These are phyloP conservation scores for Pseudomonodictys pantanalensis DNA, from an alignment of 495 filamentous ascomycete genomes.

Conservation along the genomic window DNA sequence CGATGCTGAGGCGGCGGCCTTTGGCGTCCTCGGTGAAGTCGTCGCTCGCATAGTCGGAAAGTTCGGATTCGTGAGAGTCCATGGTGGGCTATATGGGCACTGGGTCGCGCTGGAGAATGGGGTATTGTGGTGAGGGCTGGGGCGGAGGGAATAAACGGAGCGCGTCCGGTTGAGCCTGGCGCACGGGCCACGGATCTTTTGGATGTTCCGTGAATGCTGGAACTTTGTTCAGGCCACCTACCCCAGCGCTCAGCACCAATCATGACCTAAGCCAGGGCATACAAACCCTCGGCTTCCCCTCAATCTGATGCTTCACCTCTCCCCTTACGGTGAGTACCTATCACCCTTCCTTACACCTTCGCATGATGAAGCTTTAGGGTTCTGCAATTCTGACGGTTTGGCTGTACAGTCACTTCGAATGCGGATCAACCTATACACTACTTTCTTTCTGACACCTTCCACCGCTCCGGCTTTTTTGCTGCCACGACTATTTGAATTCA, in stretches of 20 bases:
- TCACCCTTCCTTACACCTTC: neutral
- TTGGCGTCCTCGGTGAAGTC: slow-evolving; percentile 36
- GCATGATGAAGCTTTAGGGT: slow-evolving; percentile 43
- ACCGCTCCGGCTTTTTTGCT: neutral
- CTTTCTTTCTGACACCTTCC: slow-evolving; percentile 45
- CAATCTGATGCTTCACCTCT: too few species aligned
- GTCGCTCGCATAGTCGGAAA: slow-evolving; percentile 35
- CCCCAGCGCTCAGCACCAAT: neutral
- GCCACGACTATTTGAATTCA: neutral
- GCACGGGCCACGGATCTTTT: neutral
- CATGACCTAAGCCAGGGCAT: neutral
- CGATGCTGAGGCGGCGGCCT: slow-evolving; percentile 30
- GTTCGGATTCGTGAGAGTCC: slow-evolving; percentile 32
- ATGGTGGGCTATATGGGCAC: slow-evolving; percentile 12
- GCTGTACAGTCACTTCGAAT: slow-evolving; percentile 29
- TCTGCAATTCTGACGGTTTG: slow-evolving; percentile 45
- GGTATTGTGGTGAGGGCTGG: neutral
- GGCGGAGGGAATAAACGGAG: neutral
- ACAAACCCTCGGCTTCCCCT: too few species aligned
- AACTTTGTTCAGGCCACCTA: neutral
- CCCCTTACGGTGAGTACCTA: slow-evolving; percentile 17
- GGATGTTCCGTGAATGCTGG: neutral
- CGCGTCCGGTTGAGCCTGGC: neutral
- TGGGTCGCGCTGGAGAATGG: neutral
- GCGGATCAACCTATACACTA: slow-evolving; percentile 40